Percentiles rank a stretch among this genome's conserved stretches.
Evolutionary conservation across 1,139 yeast species (phyloP).

Genomic region (Saccharomyces hybrid): DNA sequence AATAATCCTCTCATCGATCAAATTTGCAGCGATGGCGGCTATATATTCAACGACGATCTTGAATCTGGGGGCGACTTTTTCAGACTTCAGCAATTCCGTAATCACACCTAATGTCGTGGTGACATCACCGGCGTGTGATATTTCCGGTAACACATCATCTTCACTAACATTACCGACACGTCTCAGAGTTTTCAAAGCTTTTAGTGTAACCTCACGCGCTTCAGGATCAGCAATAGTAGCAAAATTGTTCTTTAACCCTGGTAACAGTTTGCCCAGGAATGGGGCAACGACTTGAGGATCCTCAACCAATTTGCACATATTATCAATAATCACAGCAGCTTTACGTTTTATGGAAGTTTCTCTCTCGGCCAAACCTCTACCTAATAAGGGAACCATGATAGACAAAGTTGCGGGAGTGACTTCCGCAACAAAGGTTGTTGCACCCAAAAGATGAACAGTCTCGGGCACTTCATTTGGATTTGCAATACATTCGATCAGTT

Average conservation of each 20-base stretch:
- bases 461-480: conserved; percentile 95
- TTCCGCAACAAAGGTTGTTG: conserved; percentile 97
- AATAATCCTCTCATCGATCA: conserved; percentile 93
- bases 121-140: conserved; percentile 95
- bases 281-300: conserved; percentile 99
- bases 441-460: conserved; percentile 97
- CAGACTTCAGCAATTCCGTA: conserved; percentile 52
- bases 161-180: conserved; percentile 96
- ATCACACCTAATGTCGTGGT: conserved; percentile 76
- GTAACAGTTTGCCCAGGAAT: conserved; percentile 87
- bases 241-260: conserved; percentile 88
- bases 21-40: conserved; percentile 96
- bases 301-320: conserved; percentile 99
- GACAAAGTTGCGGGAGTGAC: conserved; percentile 98
- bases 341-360: conserved; percentile 98
- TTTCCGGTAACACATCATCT: conserved; percentile 86
- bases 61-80: conserved; percentile 67
- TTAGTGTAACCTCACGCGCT: conserved; percentile 94
- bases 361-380: conserved; percentile 99
- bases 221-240: conserved; percentile 98
- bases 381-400: conserved; percentile 96
- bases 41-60: conserved; percentile 66
- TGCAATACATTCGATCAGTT: conserved; percentile 91
- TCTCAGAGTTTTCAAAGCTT: conserved; percentile 93
- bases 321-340: conserved; percentile 97